Base-by-base conservation (phyloP, 495 filamentous ascomycete genomes). In the Clavariopsis aquatica region DNA sequence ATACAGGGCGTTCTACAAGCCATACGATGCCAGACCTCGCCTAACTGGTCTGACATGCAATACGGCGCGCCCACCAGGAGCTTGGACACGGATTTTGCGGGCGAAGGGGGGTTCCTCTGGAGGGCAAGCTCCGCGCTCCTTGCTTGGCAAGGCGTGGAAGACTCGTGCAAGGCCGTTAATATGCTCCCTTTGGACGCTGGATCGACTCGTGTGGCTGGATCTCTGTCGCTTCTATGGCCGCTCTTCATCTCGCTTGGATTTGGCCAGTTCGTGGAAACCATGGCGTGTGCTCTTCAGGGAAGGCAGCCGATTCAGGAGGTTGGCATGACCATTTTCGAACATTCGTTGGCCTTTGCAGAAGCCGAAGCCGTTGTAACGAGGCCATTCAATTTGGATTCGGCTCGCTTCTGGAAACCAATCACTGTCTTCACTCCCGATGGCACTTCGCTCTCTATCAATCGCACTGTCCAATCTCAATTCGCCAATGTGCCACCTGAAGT, bases 311-410 rank as follows among this genome's bases (percentile, higher is more conserved):
- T 87, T 62, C 87, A 91, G 0, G 94, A 98, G 76, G 94, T 92
- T 0, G 92, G 93, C 6, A 97, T 98, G 90, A 96, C 93, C 0
- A 83, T 98, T 20, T 94, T 98, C 72, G 94, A 98, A 68, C 92
- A 96, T 72, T 98, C 94, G 0, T 79, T 98, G 15, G 94, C 94
- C 0, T 98, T 98, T 75, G 91, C 94, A 1, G 95, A 98, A 74
- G 92, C 94, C 3, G 95, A 98, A 72, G 88, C 90, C 12, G 87
- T 91, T 64, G 84, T 96, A 43, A 84, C 87, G 69, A 87, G 83
- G 58, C 86, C 88, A 4, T 81, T 95, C 1, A 89, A 66, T 83
- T 85, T 10, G 66, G 88, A 17, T 89, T 91, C 75, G 83, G 84
- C 52, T 13, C 56, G 28, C 17, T 67, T 59, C 57, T 56, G 47